Evolutionary conservation across 2,329 filamentous ascomycete species (phyloP).

Genomic region (Metarhizium album): DNA sequence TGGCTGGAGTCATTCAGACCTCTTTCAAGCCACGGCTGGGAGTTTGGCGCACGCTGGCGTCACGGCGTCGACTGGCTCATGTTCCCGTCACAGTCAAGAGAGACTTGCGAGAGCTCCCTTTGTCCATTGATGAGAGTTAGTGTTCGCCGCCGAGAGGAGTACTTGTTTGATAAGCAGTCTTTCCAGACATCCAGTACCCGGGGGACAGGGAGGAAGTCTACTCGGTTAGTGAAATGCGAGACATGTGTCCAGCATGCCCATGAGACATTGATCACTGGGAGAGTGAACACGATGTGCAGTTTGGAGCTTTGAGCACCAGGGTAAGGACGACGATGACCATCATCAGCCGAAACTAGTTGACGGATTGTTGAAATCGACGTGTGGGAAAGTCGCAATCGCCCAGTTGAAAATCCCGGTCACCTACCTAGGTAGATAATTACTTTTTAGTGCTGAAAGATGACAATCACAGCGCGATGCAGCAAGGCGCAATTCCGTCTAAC

Average conservation of each 20-base stretch:
- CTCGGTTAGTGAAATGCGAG: not conserved
- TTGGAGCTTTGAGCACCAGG: not conserved
- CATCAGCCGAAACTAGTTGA: not conserved
- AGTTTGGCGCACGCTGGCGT: not conserved
- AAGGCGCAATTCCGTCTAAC: too few species aligned
- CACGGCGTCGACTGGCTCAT: not conserved
- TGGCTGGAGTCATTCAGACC: not conserved
- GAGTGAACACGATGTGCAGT: not conserved
- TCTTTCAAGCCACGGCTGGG: not conserved
- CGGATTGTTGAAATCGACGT: not conserved
- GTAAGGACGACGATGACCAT: not conserved
- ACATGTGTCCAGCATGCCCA: not conserved
- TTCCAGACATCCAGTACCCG: too few species aligned
- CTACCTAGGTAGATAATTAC: too few species aligned
- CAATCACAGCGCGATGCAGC: too few species aligned
- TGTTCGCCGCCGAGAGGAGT: too few species aligned
- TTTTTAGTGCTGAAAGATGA: too few species aligned
- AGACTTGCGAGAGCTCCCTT: not conserved
- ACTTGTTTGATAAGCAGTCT: too few species aligned
- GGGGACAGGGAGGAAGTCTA: too few species aligned
- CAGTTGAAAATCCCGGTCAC: too few species aligned
- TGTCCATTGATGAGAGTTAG: too few species aligned
- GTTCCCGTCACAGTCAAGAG: not conserved
- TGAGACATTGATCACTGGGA: not conserved
- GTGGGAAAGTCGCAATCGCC: not conserved